phyloP scores from a whole-genome alignment of 1,284 basidiomycete species.

The Kwoniella shivajii region DNA sequence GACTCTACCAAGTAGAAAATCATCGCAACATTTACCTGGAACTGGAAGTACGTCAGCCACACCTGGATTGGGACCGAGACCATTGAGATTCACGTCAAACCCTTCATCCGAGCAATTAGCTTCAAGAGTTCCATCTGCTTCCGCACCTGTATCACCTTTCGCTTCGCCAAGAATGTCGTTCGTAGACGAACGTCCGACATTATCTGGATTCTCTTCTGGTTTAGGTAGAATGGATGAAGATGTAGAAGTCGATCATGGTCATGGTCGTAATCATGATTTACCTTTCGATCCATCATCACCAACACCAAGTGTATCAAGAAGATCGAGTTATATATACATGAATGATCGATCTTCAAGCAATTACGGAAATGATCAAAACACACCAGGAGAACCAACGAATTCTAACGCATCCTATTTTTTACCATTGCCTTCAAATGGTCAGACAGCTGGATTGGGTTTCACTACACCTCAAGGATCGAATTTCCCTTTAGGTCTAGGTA shows the following conservation, averaged over 20 bases:
- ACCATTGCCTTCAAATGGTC: slow-evolving; percentile 20
- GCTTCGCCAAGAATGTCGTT: slow-evolving; percentile 25
- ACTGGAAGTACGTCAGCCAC: background rate
- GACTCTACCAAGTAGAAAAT: slow-evolving; percentile 43
- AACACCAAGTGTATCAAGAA: slow-evolving; percentile 36
- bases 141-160: slow-evolving; percentile 36
- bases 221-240: slow-evolving; percentile 23
- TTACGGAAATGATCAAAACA: background rate
- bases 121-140: slow-evolving; percentile 11
- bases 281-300: slow-evolving; percentile 4
- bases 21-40: slow-evolving; percentile 35
- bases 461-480: slow-evolving; percentile 18
- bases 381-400: background rate
- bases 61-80: background rate
- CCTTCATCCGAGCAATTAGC: slow-evolving; percentile 2
- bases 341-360: slow-evolving; percentile 19
- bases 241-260: slow-evolving; percentile 15
- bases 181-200: slow-evolving; percentile 6
- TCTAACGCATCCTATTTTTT: slow-evolving; percentile 26
- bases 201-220: slow-evolving; percentile 3
- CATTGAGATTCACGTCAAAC: slow-evolving; percentile 4
- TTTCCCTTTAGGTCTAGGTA: slow-evolving; percentile 11
- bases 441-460: slow-evolving; percentile 16
- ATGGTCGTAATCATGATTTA: too few relatives aligned
- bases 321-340: slow-evolving; percentile 41